Evolutionary conservation across 805 yeast genomes (phyloP), one percentile per base, ranked within the genome.

Genomic region (Hanseniaspora singularis): DNA sequence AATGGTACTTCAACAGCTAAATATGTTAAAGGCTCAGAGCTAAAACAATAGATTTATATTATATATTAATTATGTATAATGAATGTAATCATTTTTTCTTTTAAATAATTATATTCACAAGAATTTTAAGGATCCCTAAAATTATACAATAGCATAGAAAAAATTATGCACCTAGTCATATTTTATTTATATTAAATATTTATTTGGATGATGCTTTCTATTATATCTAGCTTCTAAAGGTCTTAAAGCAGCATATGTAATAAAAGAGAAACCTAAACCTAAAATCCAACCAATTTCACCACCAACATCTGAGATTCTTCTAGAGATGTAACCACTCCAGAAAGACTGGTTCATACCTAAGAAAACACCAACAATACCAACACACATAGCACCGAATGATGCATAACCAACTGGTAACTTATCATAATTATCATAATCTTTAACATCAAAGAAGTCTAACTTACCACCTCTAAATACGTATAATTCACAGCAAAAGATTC

Each of bases 261-360:
- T 57, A 52, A 79, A 77, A 11, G 92, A 67, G 55, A 85, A 87
- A 3, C 68, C 74, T 49, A 72, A 71, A 28, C 79, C 85, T 51
- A 87, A 69, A 66, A 83, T 94, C 57, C 81, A 86, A 28, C 95
- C 96, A 54, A 87, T 71, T 61, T 87, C 96, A 49, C 62, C 60
- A 36, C 60, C 60, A 34, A 53, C 60, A 5, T 53, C 59, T 50
- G 88, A 88, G 54, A 82, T 77, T 51, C 62, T 51, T 31, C 57
- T 60, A 22, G 76, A 87, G 54, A 84, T 54, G 33, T 73, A 79
- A 56, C 96, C 95, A 6, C 60, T 61, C 67, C 78, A 88, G 86
- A 94, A 87, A 2, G 73, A 74, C 67, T 86, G 95, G 58, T 71
- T 68, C 94, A 87, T 85, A 54, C 96, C 96, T 37, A 83, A 48